phyloP scores from a whole-genome alignment of 75 land plant genomes.

The Selaginella moellendorffii region DNA sequence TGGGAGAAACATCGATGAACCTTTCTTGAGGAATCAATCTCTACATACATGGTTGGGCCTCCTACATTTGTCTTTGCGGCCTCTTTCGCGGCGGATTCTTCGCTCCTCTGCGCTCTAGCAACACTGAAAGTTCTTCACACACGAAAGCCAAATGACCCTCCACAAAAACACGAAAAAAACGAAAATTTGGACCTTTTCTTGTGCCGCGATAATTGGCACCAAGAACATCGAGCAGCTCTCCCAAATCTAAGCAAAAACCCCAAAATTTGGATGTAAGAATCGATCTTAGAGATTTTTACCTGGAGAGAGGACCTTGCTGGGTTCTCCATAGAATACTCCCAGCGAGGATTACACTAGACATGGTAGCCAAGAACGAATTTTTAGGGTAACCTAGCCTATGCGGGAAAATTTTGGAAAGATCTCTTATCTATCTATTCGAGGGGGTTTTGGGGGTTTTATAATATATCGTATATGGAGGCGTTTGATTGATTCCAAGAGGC shows the following conservation, averaged over 20 bases:
- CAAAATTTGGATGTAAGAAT: background rate
- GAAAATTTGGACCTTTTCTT: too few species aligned
- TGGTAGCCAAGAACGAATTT: too few species aligned
- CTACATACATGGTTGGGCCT: constrained; percentile 84
- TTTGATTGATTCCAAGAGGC: background rate
- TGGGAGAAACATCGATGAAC: constrained; percentile 7
- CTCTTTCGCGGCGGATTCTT: constrained; percentile 66
- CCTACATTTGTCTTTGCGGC: constrained; percentile 43
- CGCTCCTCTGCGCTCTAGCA: constrained; percentile 33
- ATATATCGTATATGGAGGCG: background rate
- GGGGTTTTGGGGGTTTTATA: background rate
- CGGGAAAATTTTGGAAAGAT: too few species aligned
- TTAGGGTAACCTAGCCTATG: too few species aligned
- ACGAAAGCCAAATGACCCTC: background rate
- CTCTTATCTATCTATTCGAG: too few species aligned
- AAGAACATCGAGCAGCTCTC: too few species aligned
- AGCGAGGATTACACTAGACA: too few species aligned
- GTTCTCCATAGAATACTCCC: too few species aligned
- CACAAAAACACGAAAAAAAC: background rate
- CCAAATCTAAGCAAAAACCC: background rate
- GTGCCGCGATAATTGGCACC: too few species aligned
- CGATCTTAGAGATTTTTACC: too few species aligned
- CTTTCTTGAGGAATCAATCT: too few species aligned
- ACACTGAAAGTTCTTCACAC: background rate
- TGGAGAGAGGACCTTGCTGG: too few species aligned